A percentile compares a stretch with the other conserved stretches of the same genome.
Evolutionary conservation across 2,329 filamentous ascomycete genomes (phyloP).

Genomic region (Boeremia lycopersici): DNA sequence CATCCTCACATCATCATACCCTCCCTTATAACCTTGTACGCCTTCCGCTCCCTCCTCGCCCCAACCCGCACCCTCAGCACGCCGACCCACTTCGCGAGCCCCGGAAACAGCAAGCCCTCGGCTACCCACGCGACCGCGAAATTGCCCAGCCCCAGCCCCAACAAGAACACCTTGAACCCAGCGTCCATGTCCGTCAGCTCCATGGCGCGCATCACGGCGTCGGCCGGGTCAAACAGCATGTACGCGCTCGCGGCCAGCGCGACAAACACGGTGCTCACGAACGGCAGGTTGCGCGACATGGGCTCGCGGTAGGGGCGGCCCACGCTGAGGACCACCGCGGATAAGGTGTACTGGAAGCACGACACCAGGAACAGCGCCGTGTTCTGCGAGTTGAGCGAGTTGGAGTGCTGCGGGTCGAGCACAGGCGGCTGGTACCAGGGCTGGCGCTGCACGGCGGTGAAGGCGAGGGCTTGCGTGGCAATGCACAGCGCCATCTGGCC

Average conservation of each 20-base stretch:
- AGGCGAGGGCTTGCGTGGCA: constrained; percentile 74
- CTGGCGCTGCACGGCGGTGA: constrained; percentile 75
- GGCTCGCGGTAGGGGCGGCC: constrained; percentile 86
- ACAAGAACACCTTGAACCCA: constrained; percentile 74
- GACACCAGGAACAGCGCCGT: constrained; percentile 87
- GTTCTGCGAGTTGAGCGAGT: constrained; percentile 91
- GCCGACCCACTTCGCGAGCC: constrained; percentile 71
- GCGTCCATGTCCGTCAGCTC: constrained; percentile 78
- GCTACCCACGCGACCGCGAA: constrained; percentile 72
- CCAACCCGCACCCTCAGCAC: constrained; percentile 62
- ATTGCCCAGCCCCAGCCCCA: constrained; percentile 72
- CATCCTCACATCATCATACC: constrained; percentile 27
- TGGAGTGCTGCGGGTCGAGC: constrained; percentile 77
- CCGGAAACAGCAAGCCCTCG: constrained; percentile 74
- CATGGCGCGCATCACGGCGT: constrained; percentile 76
- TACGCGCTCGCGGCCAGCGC: constrained; percentile 73
- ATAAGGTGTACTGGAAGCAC: constrained; percentile 93
- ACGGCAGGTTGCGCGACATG: constrained; percentile 82
- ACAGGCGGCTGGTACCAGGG: constrained; percentile 84
- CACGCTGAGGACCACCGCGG: constrained; percentile 87
- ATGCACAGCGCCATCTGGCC: constrained; percentile 88
- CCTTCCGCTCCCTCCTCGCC: constrained; percentile 70
- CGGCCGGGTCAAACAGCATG: constrained; percentile 78
- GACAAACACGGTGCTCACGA: constrained; percentile 75
- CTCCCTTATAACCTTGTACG: constrained; percentile 76